Conservation (phyloP, 2,329 filamentous ascomycete species). For the Fusarium albosuccineum region DNA sequence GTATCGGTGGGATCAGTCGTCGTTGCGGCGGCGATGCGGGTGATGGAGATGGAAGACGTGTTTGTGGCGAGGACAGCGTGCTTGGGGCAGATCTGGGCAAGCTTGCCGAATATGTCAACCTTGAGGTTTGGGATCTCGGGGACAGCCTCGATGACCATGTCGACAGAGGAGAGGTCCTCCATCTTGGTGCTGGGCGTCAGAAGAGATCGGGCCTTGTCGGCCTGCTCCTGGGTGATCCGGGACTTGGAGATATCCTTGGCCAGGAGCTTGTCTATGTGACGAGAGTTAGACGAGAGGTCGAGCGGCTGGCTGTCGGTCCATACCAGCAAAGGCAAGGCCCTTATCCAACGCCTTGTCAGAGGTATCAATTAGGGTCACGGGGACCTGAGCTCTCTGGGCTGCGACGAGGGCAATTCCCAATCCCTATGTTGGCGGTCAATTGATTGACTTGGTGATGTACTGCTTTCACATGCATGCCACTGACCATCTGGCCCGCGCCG, state of each 20-base stretch:
- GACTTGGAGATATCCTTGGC: slow-evolving; percentile 93
- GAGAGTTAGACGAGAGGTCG: slow-evolving; percentile 11
- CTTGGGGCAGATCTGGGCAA: slow-evolving; percentile 83
- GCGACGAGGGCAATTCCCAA: slow-evolving; percentile 96
- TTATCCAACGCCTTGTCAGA: slow-evolving; percentile 89
- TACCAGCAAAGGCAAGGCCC: slow-evolving; percentile 89
- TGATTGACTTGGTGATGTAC: slow-evolving; percentile 6
- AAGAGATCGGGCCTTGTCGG: slow-evolving; percentile 77
- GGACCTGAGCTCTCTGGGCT: slow-evolving; percentile 83
- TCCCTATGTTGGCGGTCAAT: slow-evolving; percentile 69
- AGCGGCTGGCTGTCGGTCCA: not conserved
- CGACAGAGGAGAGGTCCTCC: slow-evolving; percentile 82
- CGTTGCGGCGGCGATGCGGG: slow-evolving; percentile 91
- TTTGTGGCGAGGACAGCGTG: slow-evolving; percentile 96
- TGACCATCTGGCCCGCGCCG: slow-evolving; percentile 95
- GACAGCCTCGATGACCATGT: slow-evolving; percentile 98
- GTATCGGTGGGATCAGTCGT: slow-evolving; percentile 83
- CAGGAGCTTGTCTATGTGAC: slow-evolving; percentile 81
- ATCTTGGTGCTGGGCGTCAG: slow-evolving; percentile 79
- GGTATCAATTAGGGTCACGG: slow-evolving; percentile 87
- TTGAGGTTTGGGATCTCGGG: slow-evolving; percentile 93
- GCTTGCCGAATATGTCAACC: slow-evolving; percentile 84
- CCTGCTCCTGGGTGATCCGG: slow-evolving; percentile 84
- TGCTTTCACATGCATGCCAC: slow-evolving; percentile 56
- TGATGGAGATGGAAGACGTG: slow-evolving; percentile 98